Percentiles rank a stretch among this genome's conserved stretches.
phyloP scores from a whole-genome alignment of 257 asterid species.

The Solanum rostratum region DNA sequence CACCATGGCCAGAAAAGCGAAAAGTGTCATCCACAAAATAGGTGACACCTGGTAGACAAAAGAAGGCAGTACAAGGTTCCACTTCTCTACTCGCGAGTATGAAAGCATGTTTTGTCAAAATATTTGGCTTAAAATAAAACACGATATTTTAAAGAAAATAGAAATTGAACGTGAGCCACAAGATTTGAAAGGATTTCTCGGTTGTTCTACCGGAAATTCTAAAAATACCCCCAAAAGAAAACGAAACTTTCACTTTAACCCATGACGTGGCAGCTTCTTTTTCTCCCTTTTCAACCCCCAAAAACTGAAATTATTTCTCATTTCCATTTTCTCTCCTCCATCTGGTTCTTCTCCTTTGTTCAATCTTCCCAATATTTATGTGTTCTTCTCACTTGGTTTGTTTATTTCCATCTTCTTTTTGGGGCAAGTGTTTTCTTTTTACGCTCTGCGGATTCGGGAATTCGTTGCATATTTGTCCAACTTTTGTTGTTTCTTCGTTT shows the following conservation, averaged over 20 bases:
- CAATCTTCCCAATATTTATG: neutral
- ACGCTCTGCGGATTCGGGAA: neutral
- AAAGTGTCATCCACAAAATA: conserved; percentile 5
- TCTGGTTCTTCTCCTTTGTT: neutral
- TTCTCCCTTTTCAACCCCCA: neutral
- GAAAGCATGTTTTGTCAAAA: neutral
- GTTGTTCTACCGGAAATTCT: conserved; percentile 10
- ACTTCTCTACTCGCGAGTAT: conserved; percentile 15
- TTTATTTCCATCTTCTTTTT: neutral
- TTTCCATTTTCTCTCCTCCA: neutral
- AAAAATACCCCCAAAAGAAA: neutral
- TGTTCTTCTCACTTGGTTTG: neutral
- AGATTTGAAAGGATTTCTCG: conserved; percentile 43
- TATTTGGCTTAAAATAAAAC: neutral
- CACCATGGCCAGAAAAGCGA: neutral
- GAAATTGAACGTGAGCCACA: conserved; percentile 56
- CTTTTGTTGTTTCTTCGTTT: neutral
- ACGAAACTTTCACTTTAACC: conserved; percentile 3
- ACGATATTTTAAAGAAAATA: neutral
- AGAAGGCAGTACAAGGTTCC: conserved; percentile 5
- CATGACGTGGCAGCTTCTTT: conserved; percentile 46
- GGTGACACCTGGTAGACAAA: conserved; percentile 4
- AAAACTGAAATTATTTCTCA: neutral
- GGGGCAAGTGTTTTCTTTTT: neutral
- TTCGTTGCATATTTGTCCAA: neutral